Conservation (phyloP, 805 yeast genomes). For the Kazachstania psychrophila region DNA sequence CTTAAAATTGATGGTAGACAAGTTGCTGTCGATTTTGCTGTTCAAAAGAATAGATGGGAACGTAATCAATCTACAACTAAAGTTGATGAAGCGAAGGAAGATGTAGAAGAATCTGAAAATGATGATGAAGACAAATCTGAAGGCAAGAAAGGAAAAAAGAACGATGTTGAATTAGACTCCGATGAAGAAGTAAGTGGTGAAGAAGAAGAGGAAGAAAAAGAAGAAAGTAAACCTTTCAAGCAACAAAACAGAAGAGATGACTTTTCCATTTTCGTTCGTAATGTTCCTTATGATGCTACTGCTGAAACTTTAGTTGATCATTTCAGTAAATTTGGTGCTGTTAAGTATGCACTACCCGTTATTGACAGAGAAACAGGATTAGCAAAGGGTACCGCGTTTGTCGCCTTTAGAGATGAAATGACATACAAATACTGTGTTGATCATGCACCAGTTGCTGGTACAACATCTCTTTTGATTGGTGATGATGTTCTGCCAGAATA, state of each 20-base stretch:
- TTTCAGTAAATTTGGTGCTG: constrained; percentile 73
- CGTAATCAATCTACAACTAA: constrained; percentile 39
- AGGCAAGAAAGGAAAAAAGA: constrained; percentile 29
- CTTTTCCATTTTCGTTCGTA: constrained; percentile 76
- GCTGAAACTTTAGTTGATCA: constrained; percentile 68
- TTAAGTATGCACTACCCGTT: constrained; percentile 89
- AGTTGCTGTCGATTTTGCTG: constrained; percentile 90
- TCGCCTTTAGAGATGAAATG: constrained; percentile 61
- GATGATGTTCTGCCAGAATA: constrained; percentile 87
- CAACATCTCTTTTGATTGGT: constrained; percentile 63
- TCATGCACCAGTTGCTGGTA: constrained; percentile 67
- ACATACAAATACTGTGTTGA: constrained; percentile 60
- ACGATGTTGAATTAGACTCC: constrained; percentile 29
- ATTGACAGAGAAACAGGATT: constrained; percentile 75
- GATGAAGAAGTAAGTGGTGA: constrained; percentile 28
- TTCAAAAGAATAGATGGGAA: constrained; percentile 82
- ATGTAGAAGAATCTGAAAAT: constrained; percentile 33
- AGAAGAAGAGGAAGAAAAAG: constrained; percentile 27
- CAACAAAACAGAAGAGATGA: constrained; percentile 53
- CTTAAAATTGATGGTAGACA: constrained; percentile 79
- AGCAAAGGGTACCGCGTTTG: constrained; percentile 92
- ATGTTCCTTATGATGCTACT: constrained; percentile 91
- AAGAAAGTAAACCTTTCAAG: constrained; percentile 28
- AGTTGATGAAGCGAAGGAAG: constrained; percentile 33
- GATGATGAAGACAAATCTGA: constrained; percentile 31